phyloP scores from a whole-genome alignment of 1,139 yeast genomes.

The Hanseniaspora sp. region DNA sequence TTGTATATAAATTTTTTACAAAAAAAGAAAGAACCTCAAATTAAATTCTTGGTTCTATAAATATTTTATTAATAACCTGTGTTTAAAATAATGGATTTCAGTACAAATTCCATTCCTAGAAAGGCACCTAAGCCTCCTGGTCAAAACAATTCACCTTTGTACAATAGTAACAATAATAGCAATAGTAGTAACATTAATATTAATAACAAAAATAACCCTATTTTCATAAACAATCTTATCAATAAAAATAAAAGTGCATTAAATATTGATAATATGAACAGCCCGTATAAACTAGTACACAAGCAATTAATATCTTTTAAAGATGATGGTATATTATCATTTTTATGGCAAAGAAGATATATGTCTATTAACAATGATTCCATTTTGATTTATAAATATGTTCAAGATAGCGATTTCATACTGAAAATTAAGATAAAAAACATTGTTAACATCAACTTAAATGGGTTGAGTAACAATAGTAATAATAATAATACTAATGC shows the following conservation, averaged over 20 bases:
- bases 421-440: conserved; percentile 46
- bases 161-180: not conserved
- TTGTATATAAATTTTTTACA: no score
- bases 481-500: conserved; percentile 46
- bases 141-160: not conserved
- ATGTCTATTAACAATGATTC: conserved; percentile 66
- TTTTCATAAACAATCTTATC: not conserved
- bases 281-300: conserved; percentile 41
- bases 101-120: conserved; percentile 7
- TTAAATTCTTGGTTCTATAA: no score
- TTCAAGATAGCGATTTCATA: conserved; percentile 35
- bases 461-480: conserved; percentile 57
- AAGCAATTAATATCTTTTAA: conserved; percentile 63
- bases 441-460: conserved; percentile 47
- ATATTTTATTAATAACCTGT: not conserved
- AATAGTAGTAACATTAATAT: not conserved
- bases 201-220: not conserved
- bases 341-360: conserved; percentile 85
- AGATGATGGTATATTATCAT: conserved; percentile 78
- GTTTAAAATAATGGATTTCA: conserved; percentile 7
- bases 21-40: no score
- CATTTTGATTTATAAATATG: conserved; percentile 64
- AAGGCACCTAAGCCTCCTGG: conserved; percentile 14
- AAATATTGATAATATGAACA: conserved; percentile 18
- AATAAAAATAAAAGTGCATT: conserved; percentile 23